Evolutionary conservation across 75 land plant species (phyloP), one percentile per base, ranked within the genome.

Genomic region (Isoetes taiwanensis): DNA sequence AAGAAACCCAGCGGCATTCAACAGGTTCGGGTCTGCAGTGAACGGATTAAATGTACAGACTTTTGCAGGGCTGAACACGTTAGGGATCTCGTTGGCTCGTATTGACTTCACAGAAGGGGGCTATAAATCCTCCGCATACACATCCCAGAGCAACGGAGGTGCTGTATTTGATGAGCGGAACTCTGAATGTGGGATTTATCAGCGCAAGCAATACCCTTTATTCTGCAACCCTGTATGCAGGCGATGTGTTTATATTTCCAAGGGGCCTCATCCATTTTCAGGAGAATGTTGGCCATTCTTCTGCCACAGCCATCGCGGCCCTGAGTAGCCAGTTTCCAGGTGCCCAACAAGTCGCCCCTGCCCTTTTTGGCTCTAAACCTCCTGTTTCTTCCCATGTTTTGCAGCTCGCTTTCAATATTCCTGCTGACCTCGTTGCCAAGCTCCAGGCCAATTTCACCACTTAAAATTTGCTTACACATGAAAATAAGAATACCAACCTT

Each of bases 231-330:
- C 46, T 72, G 26, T 3, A 31, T n/a, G 30, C 39, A 0, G 71
- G 65, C 20, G 75, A 67, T 31, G 24, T 67, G 56, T 72, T 72
- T 56, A 65, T 72, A 19, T 67, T 72, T 30, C 71, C 70, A 6
- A 66, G 30, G 34, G 77, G 61, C 10, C 41, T 67, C 2, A 27
- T 62, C 2, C 65, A 68, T 24, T 68, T 35, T 30, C 59, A 43
- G 60, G 5, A 14, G 32, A 21, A 17, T 43, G 6, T 0, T 0
- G 19, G 17, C 27, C 0, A 53, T 0, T 8, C 0, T 4, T 2
- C 2, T 16, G 40, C 31, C 16, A 5, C 21, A 11, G 69, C 69
- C 0, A 9, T 66, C 3, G 34, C 69, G 28, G 52, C 55, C 0
- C 58, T 66, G 20, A 57, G 69, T 1, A 66, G 69, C 54, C 54